Evolutionary conservation across 1,284 basidiomycete genomes (phyloP).

Genomic region (Cryptococcus sp.): DNA sequence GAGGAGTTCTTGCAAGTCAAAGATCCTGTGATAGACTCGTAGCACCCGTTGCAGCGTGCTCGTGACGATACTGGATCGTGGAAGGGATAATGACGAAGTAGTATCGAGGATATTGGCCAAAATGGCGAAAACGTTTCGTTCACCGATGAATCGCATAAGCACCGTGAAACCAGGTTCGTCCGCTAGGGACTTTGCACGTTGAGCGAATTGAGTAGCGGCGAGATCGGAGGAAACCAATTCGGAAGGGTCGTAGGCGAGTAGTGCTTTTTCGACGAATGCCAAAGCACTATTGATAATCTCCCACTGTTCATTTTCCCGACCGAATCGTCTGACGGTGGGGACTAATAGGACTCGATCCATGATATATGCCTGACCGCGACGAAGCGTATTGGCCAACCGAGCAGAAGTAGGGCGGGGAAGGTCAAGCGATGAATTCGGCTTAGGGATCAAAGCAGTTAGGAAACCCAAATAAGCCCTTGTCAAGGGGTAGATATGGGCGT

Average conservation of each 20-base stretch:
- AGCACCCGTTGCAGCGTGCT: constrained; percentile 74
- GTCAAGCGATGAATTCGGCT: constrained; percentile 4
- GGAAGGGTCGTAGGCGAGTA: constrained; percentile 76
- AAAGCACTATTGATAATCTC: constrained; percentile 78
- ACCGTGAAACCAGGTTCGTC: constrained; percentile 86
- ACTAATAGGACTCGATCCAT: constrained; percentile 77
- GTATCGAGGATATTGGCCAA: constrained; percentile 51
- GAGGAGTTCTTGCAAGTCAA: constrained; percentile 85
- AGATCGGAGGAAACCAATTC: constrained; percentile 25
- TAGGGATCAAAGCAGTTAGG: constrained; percentile 69
- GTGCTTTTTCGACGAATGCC: constrained; percentile 75
- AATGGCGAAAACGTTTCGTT: constrained; percentile 55
- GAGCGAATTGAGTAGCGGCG: constrained; percentile 19
- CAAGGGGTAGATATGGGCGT: constrained; percentile 72
- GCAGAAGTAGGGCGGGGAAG: constrained; percentile 1
- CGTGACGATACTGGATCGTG: constrained; percentile 51
- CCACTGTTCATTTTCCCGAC: constrained; percentile 74
- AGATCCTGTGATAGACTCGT: constrained; percentile 72
- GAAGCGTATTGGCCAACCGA: constrained; percentile 55
- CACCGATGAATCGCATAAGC: constrained; percentile 71
- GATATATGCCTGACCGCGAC: constrained; percentile 63
- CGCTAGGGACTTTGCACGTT: constrained; percentile 29
- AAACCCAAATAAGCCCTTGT: constrained; percentile 84
- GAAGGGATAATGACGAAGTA: constrained; percentile 46
- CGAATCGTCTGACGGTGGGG: constrained; percentile 61